Base-by-base conservation (phyloP, 768 basidiomycete species). In the Solioccasus polychromus region DNA sequence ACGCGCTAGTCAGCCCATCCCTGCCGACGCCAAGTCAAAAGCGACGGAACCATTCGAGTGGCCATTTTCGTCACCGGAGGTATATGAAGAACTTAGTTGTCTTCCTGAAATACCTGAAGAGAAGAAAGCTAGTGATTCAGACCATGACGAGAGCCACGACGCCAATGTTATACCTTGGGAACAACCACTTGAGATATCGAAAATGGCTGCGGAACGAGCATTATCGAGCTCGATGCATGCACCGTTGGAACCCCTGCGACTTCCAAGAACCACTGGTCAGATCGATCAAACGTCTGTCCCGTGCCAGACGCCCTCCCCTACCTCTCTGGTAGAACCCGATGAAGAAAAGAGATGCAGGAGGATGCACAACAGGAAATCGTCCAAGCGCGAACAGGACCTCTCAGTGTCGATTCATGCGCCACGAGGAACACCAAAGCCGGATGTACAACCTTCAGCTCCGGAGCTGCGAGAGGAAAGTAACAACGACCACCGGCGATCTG, bases 181-280 rank as follows among this genome's bases (percentile, higher is more conserved):
- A 5, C 15, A 22, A 44, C 25, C 20, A 11, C n/a, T n/a, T 32
- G 17, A 35, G 17, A 36, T 8, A 26, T 36, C 31, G 17, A 43
- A 37, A 20, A 34, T 24, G n/a, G 14, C 44, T 22, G 17, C 25
- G 2, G 45, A 48, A 28, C 52, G 52, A 5, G 46, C 42, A 3
- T 39, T 52, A 10, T 43, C 36, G 17, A 26, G 38, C 1, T 61
- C 58, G 9, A 54, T 58, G 1, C 52, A 58, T 14, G 55, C 52
- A 20, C 52, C 55, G 5, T n/a, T 37, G 14, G 24, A 38, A 9
- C n/a, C n/a, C 9, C 20, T 32, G 11, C 6, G 7, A 9, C 22
- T 23, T 11, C 23, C 4, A 2, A 23, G 10, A 25, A 18, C 41
- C 8, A 8, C 28, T 18, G 12, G 22, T 8, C 2, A 22, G 22